Base-by-base conservation (phyloP, 176 grass and related monocot species). In the Tillandsia leiboldiana region DNA sequence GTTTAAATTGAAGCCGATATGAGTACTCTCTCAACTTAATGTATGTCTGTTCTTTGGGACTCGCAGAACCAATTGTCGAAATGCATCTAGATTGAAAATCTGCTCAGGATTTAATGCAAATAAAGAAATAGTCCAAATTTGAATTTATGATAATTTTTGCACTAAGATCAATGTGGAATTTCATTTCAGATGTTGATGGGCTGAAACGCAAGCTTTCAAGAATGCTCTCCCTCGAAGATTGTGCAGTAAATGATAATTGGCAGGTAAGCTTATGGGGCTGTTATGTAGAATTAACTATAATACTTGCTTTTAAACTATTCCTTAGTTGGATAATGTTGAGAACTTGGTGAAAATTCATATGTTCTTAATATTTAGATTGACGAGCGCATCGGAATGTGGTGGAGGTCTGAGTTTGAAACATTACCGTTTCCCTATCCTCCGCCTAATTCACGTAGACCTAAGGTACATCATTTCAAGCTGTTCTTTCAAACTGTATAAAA, bases 151-250 rank as follows among this genome's bases (percentile, higher is more conserved):
- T 48, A 9, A 58, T 54, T 47, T 59, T 59, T 15, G n/a, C 11
- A 74, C 12, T 47, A 65, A 65, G 48, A 65, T 9, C 17, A 17
- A 24, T 26, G 4, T 77, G 72, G 4, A 28, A 28, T 26, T 48
- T 59, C 3, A 49, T 17, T 33, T 77, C 77, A 87, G 85, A 87
- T 77, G 28, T 77, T 17, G 68, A 77, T 57, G 85, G 84, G 33
- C 76, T 91, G 47, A 91, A 75, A 56, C 81, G 89, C 56, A 91
- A 91, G 23, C 84, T 91, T 7, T 80, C 82, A 11, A 85, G 73
- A 67, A 87, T 80, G 73, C 73, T 87, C 1, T 82, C 84, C 0
- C 3, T n/a, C 0, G 61, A n/a, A 0, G 65, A 73, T 9, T 49
- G 1, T 1, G 61, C 9, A 33, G 48, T 23, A 10, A 29, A 47